Evolutionary conservation across 2,329 filamentous ascomycete species (phyloP).

Genomic region (Parasarocladium wereldwijsianum): DNA sequence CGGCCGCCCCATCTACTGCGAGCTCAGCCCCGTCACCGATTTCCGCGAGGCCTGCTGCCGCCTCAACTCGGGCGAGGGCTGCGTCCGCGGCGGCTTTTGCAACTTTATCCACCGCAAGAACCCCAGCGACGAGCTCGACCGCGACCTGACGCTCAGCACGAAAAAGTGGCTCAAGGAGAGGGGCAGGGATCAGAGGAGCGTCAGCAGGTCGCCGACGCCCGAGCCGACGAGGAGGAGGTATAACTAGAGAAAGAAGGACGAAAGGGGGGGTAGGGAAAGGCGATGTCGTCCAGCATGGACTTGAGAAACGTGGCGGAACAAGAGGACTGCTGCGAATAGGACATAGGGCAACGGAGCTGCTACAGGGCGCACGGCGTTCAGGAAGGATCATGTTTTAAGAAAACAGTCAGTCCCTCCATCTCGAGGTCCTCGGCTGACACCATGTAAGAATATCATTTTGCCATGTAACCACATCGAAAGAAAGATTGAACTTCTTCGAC

Average conservation of each 20-base stretch:
- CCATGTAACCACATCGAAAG: no score
- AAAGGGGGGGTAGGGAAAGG: not conserved
- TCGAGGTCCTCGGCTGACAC: no score
- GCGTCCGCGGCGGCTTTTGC: constrained; percentile 91
- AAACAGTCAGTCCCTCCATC: no score
- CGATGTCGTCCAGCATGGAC: not conserved
- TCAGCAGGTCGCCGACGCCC: constrained; percentile 69
- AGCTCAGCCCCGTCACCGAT: constrained; percentile 90
- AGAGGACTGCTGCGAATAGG: not conserved
- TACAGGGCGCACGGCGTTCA: constrained; percentile 3
- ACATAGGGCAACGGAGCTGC: no score
- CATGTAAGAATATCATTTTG: no score
- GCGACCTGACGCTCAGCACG: constrained; percentile 73
- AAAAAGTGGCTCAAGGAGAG: constrained; percentile 92
- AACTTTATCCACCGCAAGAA: constrained; percentile 99
- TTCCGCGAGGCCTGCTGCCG: constrained; percentile 96
- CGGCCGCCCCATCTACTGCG: constrained; percentile 93
- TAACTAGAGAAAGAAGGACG: constrained; percentile 4
- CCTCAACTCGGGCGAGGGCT: constrained; percentile 87
- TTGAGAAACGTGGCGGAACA: not conserved
- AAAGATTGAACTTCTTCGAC: no score
- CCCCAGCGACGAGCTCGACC: constrained; percentile 73
- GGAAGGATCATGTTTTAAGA: constrained; percentile 1
- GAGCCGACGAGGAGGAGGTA: constrained; percentile 64
- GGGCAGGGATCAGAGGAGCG: constrained; percentile 71